phyloP scores from a whole-genome alignment of 2,329 filamentous ascomycete genomes.

The Botryotinia calthae region DNA sequence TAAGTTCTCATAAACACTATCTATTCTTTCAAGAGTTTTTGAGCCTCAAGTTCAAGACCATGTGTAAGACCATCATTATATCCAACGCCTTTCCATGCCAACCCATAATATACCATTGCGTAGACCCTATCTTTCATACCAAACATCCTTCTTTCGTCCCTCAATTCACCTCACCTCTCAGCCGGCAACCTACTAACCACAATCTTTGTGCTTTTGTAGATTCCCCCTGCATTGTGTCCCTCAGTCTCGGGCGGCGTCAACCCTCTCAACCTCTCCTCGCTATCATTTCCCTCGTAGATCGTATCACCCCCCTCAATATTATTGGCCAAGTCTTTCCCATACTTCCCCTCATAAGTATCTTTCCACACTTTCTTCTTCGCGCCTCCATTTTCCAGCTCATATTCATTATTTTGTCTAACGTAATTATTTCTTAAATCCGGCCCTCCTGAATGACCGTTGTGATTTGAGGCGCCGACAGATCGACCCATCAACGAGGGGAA shows the following conservation, averaged over 20 bases:
- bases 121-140: neutral
- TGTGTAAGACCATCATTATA: neutral
- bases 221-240: neutral
- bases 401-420: slow-evolving; percentile 9
- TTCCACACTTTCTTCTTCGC: neutral
- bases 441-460: neutral
- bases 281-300: neutral
- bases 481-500: slow-evolving; percentile 11
- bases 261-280: slow-evolving; percentile 11
- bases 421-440: neutral
- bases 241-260: neutral
- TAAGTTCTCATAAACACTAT: neutral
- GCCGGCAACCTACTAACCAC: neutral
- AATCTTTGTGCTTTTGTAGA: slow-evolving; percentile 7
- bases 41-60: neutral
- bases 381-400: slow-evolving; percentile 8
- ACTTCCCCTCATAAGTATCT: slow-evolving; percentile 12
- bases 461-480: neutral
- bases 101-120: neutral
- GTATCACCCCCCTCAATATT: slow-evolving; percentile 4
- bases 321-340: neutral
- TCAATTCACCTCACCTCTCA: neutral
- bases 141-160: neutral
- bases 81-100: neutral
- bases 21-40: neutral